Evolutionary conservation across 208 protist species (phyloP).

Genomic region (Acanthamoeba culbertsoni): DNA sequence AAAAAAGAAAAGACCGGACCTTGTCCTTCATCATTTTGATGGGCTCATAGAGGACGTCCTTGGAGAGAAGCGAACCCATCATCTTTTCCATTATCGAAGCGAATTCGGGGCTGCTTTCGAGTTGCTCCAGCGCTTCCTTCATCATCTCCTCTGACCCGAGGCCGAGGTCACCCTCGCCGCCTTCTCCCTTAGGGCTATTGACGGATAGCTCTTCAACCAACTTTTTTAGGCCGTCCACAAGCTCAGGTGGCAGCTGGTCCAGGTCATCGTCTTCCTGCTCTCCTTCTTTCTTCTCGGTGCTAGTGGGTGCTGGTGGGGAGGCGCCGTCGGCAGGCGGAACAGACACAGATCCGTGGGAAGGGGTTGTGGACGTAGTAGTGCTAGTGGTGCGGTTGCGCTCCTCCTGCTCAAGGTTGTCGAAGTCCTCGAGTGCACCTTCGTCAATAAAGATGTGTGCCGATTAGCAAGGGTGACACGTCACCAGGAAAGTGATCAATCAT

Average conservation of each 20-base stretch:
- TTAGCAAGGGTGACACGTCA: neutral
- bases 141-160: constrained; percentile 10
- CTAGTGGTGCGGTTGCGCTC: neutral
- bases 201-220: constrained; percentile 31
- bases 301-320: neutral
- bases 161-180: neutral
- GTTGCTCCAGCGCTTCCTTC: constrained; percentile 44
- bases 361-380: neutral
- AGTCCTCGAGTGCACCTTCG: constrained; percentile 46
- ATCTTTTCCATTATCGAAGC: constrained; percentile 52
- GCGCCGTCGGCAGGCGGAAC: neutral
- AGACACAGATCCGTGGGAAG: neutral
- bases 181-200: neutral
- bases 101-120: constrained; percentile 50
- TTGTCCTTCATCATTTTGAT: constrained; percentile 60
- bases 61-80: constrained; percentile 27
- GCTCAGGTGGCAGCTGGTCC: constrained; percentile 56
- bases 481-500: neutral
- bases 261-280: neutral
- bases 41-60: constrained; percentile 60
- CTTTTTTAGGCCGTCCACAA: constrained; percentile 45
- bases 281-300: neutral
- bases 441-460: neutral
- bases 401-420: constrained; percentile 13
- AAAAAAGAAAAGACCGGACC: neutral